A percentile compares a stretch with the other conserved stretches of the same genome.
These are phyloP conservation scores for Paecilomyces fulvus DNA, from an alignment of 2,329 filamentous ascomycete genomes.

Conservation along the genomic window DNA sequence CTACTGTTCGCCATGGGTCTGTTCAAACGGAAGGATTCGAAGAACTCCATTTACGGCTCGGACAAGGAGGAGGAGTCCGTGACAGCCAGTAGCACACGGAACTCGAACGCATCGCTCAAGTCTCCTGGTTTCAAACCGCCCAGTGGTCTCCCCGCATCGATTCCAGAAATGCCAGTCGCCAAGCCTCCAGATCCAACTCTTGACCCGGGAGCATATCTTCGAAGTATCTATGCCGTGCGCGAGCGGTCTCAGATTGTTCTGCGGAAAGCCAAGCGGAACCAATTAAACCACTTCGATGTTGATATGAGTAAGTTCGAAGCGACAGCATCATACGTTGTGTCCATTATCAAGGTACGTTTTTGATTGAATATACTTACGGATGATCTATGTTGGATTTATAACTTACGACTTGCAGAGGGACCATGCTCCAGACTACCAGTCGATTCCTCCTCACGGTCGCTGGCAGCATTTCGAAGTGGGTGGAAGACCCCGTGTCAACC, in stretches of 20 bases:
- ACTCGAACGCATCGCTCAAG: conserved; percentile 40
- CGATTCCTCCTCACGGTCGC: conserved; percentile 70
- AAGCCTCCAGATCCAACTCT: conserved; percentile 77
- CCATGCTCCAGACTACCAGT: conserved; percentile 58
- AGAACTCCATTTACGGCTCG: conserved; percentile 23
- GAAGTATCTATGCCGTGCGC: conserved; percentile 79
- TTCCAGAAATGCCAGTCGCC: conserved; percentile 72
- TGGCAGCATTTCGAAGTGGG: conserved; percentile 59
- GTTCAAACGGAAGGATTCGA: conserved; percentile 41
- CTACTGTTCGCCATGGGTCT: conserved; percentile 32
- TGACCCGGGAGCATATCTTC: conserved; percentile 83
- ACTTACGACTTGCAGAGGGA: conserved; percentile 47
- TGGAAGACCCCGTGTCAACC: conserved; percentile 41
- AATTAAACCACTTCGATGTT: conserved; percentile 78
- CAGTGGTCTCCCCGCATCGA: conserved; percentile 40
- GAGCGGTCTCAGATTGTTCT: conserved; percentile 67
- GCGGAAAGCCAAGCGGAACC: conserved; percentile 67
- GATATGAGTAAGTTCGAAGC: conserved; percentile 77
- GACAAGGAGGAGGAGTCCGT: conserved; percentile 34
- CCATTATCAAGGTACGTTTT: conserved; percentile 75
- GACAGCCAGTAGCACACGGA: conserved; percentile 35
- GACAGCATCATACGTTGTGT: conserved; percentile 79
- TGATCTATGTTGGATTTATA: background rate
- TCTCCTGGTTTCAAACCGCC: conserved; percentile 40
- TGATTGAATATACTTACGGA: background rate